These are phyloP conservation scores for Sphagnum fallax DNA, from an alignment of 228 moss, liverwort and hornwort genomes.

Conservation along the genomic window DNA sequence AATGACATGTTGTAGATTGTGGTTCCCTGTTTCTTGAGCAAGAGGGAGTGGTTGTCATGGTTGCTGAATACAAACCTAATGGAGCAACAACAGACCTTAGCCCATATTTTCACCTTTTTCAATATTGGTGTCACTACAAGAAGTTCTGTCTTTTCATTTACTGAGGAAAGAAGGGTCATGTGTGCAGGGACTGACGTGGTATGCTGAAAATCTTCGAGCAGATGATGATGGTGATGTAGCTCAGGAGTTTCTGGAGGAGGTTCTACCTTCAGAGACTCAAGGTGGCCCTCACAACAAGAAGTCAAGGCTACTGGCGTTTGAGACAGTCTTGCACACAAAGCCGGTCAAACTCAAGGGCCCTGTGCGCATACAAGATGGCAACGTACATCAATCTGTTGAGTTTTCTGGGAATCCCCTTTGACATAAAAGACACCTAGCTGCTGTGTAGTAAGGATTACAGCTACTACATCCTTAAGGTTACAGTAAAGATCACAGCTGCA, in stretches of 20 bases:
- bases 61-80: too few species aligned
- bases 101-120: too few species aligned
- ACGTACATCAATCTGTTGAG: slow-evolving; percentile 72
- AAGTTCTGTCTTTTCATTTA: too few species aligned
- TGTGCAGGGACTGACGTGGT: slow-evolving; percentile 87
- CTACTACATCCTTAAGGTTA: too few species aligned
- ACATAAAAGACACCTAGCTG: slow-evolving; percentile 21
- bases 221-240: slow-evolving; percentile 95
- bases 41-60: too few species aligned
- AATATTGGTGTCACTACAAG: too few species aligned
- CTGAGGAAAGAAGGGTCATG: background rate
- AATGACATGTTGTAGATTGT: too few species aligned
- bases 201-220: slow-evolving; percentile 67
- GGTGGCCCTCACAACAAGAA: slow-evolving; percentile 21
- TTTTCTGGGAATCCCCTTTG: slow-evolving; percentile 35
- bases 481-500: too few species aligned
- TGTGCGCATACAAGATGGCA: slow-evolving; percentile 84
- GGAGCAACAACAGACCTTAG: too few species aligned
- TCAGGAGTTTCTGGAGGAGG: slow-evolving; percentile 92
- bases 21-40: too few species aligned
- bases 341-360: slow-evolving; percentile 86
- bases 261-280: slow-evolving; percentile 35
- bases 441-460: too few species aligned
- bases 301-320: slow-evolving; percentile 41
- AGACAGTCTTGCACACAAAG: slow-evolving; percentile 65